Percentiles rank a stretch among this genome's conserved stretches.
These are phyloP conservation scores for Pelargonium australe DNA, from an alignment of 441 rosid species.

Conservation along the genomic window DNA sequence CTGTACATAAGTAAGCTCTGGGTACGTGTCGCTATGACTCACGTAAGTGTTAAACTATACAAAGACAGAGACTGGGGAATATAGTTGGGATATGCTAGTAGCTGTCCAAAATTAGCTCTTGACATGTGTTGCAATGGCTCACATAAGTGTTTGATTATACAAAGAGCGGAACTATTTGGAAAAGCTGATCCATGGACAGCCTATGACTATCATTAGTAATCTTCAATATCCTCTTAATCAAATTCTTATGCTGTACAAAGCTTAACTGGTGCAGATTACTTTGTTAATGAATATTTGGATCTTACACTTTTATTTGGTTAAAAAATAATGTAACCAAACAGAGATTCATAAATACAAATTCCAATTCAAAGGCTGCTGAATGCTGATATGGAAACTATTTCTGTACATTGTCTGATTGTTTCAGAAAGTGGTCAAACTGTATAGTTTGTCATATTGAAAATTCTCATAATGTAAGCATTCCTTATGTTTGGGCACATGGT, in stretches of 20 bases:
- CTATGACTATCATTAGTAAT: background rate
- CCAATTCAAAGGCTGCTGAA: constrained; percentile 1
- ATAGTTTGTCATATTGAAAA: background rate
- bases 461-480: background rate
- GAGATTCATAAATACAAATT: background rate
- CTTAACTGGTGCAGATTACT: too few relatives aligned
- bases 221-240: background rate
- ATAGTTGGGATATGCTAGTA: background rate
- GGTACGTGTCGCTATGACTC: too few relatives aligned
- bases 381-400: background rate
- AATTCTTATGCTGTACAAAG: background rate
- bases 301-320: background rate
- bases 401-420: background rate
- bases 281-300: too few relatives aligned
- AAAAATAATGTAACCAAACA: background rate
- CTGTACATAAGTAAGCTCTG: background rate
- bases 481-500: background rate
- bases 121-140: background rate
- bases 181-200: background rate
- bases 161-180: background rate
- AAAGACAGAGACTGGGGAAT: background rate
- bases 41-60: background rate
- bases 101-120: background rate
- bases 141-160: background rate
- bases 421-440: background rate